phyloP scores from a whole-genome alignment of 2,329 filamentous ascomycete species.

The Exophiala sp. region DNA sequence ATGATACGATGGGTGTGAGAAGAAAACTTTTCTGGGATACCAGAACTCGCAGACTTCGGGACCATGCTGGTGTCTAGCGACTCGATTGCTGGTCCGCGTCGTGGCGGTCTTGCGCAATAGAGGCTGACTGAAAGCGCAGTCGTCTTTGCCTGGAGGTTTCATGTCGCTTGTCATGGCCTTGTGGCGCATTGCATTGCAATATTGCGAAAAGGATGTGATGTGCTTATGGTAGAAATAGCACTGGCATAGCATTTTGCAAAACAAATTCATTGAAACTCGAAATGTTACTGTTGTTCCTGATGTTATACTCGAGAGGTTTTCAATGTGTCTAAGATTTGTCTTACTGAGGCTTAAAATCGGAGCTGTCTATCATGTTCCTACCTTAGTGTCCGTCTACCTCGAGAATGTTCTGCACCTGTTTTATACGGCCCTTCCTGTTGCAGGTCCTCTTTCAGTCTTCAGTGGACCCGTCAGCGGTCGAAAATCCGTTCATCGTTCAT shows the following conservation, averaged over 20 bases:
- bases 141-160: background rate
- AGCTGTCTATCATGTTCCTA: background rate
- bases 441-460: background rate
- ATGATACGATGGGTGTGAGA: too few relatives aligned
- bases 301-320: too few relatives aligned
- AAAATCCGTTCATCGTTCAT: conserved; percentile 5
- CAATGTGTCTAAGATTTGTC: too few relatives aligned
- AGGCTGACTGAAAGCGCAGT: background rate
- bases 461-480: background rate
- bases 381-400: background rate
- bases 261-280: background rate
- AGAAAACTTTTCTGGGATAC: too few relatives aligned
- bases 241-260: conserved; percentile 9
- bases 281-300: background rate
- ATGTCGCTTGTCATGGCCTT: background rate
- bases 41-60: too few relatives aligned
- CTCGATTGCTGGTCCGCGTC: too few relatives aligned
- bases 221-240: conserved; percentile 8
- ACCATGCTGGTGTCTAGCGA: too few relatives aligned
- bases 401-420: background rate
- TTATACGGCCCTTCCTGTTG: background rate
- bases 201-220: background rate
- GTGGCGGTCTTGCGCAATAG: too few relatives aligned
- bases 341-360: too few relatives aligned
- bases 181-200: background rate